Percentiles rank a stretch among this genome's conserved stretches.
Conservation (phyloP, 2,329 filamentous ascomycete species). For the Colletotrichum chrysophilum region DNA sequence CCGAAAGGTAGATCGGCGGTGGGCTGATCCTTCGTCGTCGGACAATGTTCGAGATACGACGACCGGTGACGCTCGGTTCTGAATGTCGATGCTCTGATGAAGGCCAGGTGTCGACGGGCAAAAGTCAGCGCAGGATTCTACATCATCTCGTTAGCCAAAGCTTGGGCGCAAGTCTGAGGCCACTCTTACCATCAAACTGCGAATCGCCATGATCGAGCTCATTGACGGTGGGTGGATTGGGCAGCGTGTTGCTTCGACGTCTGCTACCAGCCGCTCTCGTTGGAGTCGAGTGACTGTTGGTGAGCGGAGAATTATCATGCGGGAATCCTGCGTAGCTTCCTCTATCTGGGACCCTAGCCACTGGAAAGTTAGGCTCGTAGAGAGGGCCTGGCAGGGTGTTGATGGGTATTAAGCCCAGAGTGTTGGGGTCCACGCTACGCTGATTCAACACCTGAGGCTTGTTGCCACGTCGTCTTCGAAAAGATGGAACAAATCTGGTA, state of each 20-base stretch:
- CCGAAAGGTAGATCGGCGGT: not conserved
- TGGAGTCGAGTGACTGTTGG: not conserved
- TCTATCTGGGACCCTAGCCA: not conserved
- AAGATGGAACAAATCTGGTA: not conserved
- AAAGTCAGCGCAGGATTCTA: not conserved
- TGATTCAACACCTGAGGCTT: slow-evolving; percentile 9
- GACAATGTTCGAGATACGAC: not conserved
- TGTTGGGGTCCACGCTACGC: not conserved
- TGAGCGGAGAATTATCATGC: not conserved
- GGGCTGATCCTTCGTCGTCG: not conserved
- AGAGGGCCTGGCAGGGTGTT: not conserved
- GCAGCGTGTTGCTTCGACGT: not conserved
- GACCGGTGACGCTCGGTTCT: not conserved
- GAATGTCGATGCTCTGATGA: not conserved
- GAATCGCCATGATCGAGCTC: not conserved
- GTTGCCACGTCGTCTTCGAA: not conserved
- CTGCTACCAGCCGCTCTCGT: not conserved
- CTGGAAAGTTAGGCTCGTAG: not conserved
- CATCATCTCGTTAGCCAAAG: not conserved
- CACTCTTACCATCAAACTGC: not conserved
- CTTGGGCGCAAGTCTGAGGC: not conserved
- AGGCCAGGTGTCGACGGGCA: not conserved
- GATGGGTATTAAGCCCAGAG: not conserved
- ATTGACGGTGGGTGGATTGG: not conserved
- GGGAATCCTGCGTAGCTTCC: not conserved